Evolutionary conservation across 108 stramenopile genomes (phyloP), one percentile per base, ranked within the genome.

Genomic region (Conticribra guillardii): DNA sequence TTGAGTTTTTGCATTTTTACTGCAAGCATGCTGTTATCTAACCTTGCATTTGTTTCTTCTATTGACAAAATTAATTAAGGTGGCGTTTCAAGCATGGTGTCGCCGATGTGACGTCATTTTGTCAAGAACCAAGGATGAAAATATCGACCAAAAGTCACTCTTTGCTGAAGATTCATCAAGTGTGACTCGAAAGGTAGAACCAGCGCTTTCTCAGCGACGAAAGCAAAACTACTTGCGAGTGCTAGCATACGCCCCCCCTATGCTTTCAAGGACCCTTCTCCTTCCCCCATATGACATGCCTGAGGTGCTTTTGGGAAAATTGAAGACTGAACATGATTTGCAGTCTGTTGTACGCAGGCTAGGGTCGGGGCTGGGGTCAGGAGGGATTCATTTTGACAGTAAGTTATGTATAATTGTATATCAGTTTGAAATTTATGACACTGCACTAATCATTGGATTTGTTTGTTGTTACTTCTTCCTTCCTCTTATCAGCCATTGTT

Each of bases 331-430:
- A 17, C 70, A 71, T n/a, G 80, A 81, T 26, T 33, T 76, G 46
- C 80, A 81, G 54, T 66, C 70, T n/a, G 32, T 76, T 31, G 53
- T 55, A 19, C 41, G 80, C n/a, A 54, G 64, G 22, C 62, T 77
- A 22, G 53, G 30, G 7, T 22, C 17, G 14, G 65, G 64, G 22
- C 62, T 77, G 22, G 53, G 30, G 7, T 22, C 17, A 19, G 65
- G 54, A 61, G 79, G 73, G n/a, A 50, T 72, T 51, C 74, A 81
- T 21, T 81, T 81, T 56, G 57, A 81, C 32, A 29, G 76, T 72
- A 60, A 60, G 74, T 65, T 16, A n/a, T n/a, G n/a, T n/a, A n/a
- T n/a, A n/a, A n/a, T n/a, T n/a, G n/a, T n/a, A n/a, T n/a, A n/a
- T n/a, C n/a, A n/a, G n/a, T n/a, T n/a, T n/a, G n/a, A n/a, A n/a